These are phyloP conservation scores for Monosporozyma unispora DNA, from an alignment of 805 yeast genomes.

Conservation along the genomic window DNA sequence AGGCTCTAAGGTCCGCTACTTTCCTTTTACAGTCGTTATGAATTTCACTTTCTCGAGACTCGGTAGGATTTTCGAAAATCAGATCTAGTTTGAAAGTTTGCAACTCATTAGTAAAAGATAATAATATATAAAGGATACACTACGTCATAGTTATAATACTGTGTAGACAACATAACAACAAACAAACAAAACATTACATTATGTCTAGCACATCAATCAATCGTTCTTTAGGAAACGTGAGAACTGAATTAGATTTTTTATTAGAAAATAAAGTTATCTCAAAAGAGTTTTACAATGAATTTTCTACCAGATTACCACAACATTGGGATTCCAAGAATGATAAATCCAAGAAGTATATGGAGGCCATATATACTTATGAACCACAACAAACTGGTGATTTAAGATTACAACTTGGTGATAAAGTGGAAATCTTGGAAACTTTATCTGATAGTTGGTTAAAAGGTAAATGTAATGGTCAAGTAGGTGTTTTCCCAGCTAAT, in stretches of 20 bases:
- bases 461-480: slow-evolving; percentile 48
- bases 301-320: slow-evolving; percentile 46
- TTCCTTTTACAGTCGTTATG: neutral
- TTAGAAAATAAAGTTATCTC: slow-evolving; percentile 66
- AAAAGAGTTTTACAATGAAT: slow-evolving; percentile 42
- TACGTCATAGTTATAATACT: no score
- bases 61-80: neutral
- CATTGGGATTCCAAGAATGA: slow-evolving; percentile 31
- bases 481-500: slow-evolving; percentile 84
- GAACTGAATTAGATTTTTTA: slow-evolving; percentile 72
- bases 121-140: no score
- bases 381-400: slow-evolving; percentile 74
- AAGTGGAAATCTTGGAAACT: slow-evolving; percentile 58
- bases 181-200: neutral
- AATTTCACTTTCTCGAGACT: neutral
- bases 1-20: no score
- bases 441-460: slow-evolving; percentile 85
- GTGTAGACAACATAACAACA: neutral
- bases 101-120: no score
- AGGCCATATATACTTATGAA: slow-evolving; percentile 63
- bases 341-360: slow-evolving; percentile 34
- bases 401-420: slow-evolving; percentile 53
- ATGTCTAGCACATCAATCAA: slow-evolving; percentile 54
- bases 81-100: neutral
- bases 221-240: slow-evolving; percentile 69